Conservation (phyloP, 768 basidiomycete species). For the Rhodosporidiobolus sp. region DNA sequence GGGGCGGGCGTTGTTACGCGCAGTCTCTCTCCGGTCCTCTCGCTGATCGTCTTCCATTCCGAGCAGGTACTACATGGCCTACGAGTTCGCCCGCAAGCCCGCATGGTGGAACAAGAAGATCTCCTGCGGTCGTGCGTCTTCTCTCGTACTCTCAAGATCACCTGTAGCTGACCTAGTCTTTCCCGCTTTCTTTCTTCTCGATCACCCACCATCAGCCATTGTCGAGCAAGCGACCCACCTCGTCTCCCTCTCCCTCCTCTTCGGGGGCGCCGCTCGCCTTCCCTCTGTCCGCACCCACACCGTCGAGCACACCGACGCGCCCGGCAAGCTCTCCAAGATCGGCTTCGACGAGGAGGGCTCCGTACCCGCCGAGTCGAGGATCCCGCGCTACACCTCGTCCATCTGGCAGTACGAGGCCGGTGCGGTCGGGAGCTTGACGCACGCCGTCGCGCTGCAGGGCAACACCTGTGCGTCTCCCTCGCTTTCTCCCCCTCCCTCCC, state of each 20-base stretch:
- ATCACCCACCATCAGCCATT: conserved; percentile 51
- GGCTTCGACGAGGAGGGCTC: conserved; percentile 70
- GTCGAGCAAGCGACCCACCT: conserved; percentile 95
- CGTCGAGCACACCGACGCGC: conserved; percentile 85
- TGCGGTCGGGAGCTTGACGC: conserved; percentile 85
- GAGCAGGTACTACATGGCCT: conserved; percentile 58
- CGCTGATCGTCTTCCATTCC: too few species aligned
- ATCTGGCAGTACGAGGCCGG: conserved; percentile 95
- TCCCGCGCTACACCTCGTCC: conserved; percentile 87
- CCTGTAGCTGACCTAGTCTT: too few species aligned
- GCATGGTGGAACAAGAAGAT: conserved; percentile 92
- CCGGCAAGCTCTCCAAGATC: conserved; percentile 78
- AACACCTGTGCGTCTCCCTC: conserved; percentile 57
- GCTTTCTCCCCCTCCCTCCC: too few species aligned
- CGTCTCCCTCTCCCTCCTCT: conserved; percentile 69
- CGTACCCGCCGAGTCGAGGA: conserved; percentile 71
- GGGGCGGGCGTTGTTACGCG: too few species aligned
- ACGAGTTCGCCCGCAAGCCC: conserved; percentile 60
- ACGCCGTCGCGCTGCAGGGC: conserved; percentile 85
- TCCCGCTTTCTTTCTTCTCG: background rate
- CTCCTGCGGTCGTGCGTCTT: conserved; percentile 54
- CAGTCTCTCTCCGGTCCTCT: too few species aligned
- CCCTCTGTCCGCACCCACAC: conserved; percentile 66
- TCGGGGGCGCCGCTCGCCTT: conserved; percentile 91
- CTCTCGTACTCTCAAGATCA: background rate